Percentiles rank a stretch among this genome's conserved stretches.
These are phyloP conservation scores for Picea glauca DNA, from an alignment of 75 land plant genomes.

Conservation along the genomic window DNA sequence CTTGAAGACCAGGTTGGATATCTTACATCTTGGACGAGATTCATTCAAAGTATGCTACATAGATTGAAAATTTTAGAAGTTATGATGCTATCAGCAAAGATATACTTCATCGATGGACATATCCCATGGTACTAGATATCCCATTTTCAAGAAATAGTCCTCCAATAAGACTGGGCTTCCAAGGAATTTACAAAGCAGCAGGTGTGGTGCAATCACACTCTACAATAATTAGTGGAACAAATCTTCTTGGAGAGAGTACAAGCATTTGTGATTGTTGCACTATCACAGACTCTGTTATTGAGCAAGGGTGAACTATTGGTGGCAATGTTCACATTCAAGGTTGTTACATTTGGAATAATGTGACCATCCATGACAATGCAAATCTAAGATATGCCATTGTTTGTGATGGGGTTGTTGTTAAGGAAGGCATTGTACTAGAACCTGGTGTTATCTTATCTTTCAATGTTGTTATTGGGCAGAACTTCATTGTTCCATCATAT, in stretches of 20 bases:
- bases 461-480: constrained; percentile 73
- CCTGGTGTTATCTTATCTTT: constrained; percentile 90
- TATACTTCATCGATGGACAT: constrained; percentile 90
- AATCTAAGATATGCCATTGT: constrained; percentile 61
- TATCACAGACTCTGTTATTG: constrained; percentile 75
- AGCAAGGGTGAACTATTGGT: constrained; percentile 80
- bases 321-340: constrained; percentile 79
- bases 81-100: constrained; percentile 90
- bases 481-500: constrained; percentile 73
- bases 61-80: constrained; percentile 79
- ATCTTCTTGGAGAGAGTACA: constrained; percentile 73
- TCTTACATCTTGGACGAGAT: no score
- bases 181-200: constrained; percentile 66
- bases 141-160: constrained; percentile 42
- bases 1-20: no score
- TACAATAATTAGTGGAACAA: constrained; percentile 55
- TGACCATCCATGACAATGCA: constrained; percentile 72
- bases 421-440: constrained; percentile 63
- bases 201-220: constrained; percentile 55
- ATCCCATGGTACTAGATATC: constrained; percentile 88
- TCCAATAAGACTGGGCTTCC: constrained; percentile 51
- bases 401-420: constrained; percentile 79
- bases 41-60: constrained; percentile 79
- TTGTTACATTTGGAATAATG: constrained; percentile 87
- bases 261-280: constrained; percentile 52